These are phyloP conservation scores for Penicillium desertorum DNA, from an alignment of 495 filamentous ascomycete species.

Conservation along the genomic window DNA sequence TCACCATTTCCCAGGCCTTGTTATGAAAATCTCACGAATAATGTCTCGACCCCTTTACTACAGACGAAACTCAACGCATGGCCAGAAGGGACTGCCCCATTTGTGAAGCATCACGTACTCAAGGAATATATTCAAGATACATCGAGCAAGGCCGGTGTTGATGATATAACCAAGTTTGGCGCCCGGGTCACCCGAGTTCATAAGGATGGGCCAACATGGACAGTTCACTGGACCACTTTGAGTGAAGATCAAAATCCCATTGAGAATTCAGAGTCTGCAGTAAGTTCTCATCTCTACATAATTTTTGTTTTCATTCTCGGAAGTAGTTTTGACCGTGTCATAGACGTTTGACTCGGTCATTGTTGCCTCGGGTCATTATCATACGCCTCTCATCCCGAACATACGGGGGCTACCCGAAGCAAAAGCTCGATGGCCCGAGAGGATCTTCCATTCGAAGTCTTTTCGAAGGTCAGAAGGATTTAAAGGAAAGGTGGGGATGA, in stretches of 20 bases:
- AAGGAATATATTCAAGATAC: conserved; percentile 61
- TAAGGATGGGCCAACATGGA: conserved; percentile 52
- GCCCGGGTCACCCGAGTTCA: conserved; percentile 56
- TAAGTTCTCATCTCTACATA: conserved; percentile 5
- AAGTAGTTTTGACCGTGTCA: not conserved
- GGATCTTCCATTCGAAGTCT: conserved; percentile 60
- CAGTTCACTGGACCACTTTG: conserved; percentile 39
- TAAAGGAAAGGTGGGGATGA: conserved; percentile 35
- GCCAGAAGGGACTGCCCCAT: conserved; percentile 57
- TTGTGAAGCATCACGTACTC: conserved; percentile 54
- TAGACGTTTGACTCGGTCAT: conserved; percentile 57
- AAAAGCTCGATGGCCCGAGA: conserved; percentile 50
- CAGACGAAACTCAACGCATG: conserved; percentile 57
- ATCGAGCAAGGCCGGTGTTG: conserved; percentile 47
- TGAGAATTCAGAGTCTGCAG: conserved; percentile 26
- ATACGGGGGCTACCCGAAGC: conserved; percentile 53
- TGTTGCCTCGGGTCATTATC: conserved; percentile 60
- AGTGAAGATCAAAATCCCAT: conserved; percentile 26
- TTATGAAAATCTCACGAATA: conserved; percentile 64
- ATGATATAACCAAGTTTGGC: conserved; percentile 51
- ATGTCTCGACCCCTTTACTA: conserved; percentile 63
- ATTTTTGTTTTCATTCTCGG: too few species aligned
- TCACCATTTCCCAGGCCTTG: conserved; percentile 40
- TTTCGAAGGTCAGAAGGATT: conserved; percentile 54
- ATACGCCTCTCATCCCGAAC: conserved; percentile 56